Evolutionary conservation across 2,329 filamentous ascomycete species (phyloP).

Genomic region (Lanzia echinophila): DNA sequence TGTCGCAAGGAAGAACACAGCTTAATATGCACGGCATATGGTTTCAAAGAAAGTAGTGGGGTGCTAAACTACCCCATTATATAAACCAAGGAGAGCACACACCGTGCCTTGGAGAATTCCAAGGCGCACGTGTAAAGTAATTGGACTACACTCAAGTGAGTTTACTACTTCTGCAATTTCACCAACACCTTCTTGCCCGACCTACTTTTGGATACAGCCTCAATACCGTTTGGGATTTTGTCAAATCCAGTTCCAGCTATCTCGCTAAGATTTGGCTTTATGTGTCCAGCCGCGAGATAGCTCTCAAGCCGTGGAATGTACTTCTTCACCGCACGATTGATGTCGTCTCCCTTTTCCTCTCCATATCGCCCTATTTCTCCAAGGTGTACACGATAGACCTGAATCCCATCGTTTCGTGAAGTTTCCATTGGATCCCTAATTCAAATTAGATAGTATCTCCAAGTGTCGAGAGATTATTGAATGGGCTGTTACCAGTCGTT

Average conservation of each 20-base stretch:
- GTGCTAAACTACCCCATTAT: too few relatives aligned
- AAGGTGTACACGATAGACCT: slow-evolving; percentile 15
- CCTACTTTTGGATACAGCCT: background rate
- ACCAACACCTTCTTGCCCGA: slow-evolving; percentile 5
- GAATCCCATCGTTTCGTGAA: slow-evolving; percentile 8
- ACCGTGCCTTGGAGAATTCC: too few relatives aligned
- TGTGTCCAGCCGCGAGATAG: background rate
- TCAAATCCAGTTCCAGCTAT: slow-evolving; percentile 1
- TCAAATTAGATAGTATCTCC: background rate
- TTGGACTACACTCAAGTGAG: too few relatives aligned
- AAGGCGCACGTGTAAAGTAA: too few relatives aligned
- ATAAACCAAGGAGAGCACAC: too few relatives aligned
- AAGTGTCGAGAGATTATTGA: too few relatives aligned
- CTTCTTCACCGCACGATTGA: slow-evolving; percentile 9
- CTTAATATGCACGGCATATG: too few relatives aligned
- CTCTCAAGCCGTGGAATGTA: slow-evolving; percentile 4
- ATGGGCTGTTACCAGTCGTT: slow-evolving; percentile 1
- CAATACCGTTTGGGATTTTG: background rate
- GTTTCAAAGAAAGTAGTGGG: too few relatives aligned
- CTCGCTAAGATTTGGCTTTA: slow-evolving; percentile 1
- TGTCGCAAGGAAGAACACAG: too few relatives aligned
- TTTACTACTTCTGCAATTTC: background rate
- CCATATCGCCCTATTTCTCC: slow-evolving; percentile 20
- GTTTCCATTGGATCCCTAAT: slow-evolving; percentile 16
- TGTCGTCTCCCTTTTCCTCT: slow-evolving; percentile 6